phyloP scores from a whole-genome alignment of 2,329 filamentous ascomycete genomes.

The Cadophora gregata region DNA sequence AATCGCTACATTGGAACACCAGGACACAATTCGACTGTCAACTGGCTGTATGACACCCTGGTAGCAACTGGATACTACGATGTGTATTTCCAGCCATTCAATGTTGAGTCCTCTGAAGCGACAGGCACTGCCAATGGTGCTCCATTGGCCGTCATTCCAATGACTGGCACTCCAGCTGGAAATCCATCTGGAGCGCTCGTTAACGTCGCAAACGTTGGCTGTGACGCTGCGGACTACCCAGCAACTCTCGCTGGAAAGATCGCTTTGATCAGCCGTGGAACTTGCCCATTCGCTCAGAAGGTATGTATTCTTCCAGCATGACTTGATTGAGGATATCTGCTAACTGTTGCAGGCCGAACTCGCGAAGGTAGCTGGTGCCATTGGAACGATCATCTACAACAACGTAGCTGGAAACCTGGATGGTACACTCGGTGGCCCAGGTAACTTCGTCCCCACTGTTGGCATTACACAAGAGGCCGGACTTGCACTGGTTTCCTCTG shows the following conservation, averaged over 20 bases:
- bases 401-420: slow-evolving; percentile 61
- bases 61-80: slow-evolving; percentile 32
- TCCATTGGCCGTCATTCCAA: slow-evolving; percentile 17
- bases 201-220: slow-evolving; percentile 34
- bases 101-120: slow-evolving; percentile 18
- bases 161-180: slow-evolving; percentile 30
- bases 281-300: slow-evolving; percentile 70
- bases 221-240: slow-evolving; percentile 62
- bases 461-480: slow-evolving; percentile 52
- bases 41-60: slow-evolving; percentile 47
- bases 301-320: not conserved
- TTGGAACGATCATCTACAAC: slow-evolving; percentile 77
- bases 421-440: slow-evolving; percentile 69
- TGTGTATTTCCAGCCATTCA: slow-evolving; percentile 30
- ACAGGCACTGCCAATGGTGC: slow-evolving; percentile 27
- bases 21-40: slow-evolving; percentile 50
- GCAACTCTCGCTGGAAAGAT: slow-evolving; percentile 63
- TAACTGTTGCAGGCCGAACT: slow-evolving; percentile 58
- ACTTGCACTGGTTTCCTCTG: slow-evolving; percentile 26
- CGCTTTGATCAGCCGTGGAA: slow-evolving; percentile 73
- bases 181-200: slow-evolving; percentile 25
- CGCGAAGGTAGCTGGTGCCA: slow-evolving; percentile 71
- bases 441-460: slow-evolving; percentile 52
- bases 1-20: slow-evolving; percentile 32
- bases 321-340: not conserved